phyloP scores from a whole-genome alignment of 108 stramenopile genomes.

The Pseudonitzschia pungens region DNA sequence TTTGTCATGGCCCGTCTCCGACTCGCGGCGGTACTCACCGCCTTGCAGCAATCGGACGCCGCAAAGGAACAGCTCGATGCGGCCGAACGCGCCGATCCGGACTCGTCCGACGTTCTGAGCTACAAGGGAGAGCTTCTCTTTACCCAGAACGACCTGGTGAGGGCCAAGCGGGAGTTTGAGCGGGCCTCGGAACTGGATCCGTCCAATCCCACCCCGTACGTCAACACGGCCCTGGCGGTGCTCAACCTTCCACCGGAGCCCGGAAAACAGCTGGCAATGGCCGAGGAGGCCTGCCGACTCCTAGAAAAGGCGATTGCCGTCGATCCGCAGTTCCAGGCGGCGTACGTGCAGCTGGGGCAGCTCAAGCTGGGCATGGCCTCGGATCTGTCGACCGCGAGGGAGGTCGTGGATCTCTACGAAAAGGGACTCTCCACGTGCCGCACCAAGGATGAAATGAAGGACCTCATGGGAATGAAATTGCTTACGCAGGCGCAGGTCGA shows the following conservation, averaged over 20 bases:
- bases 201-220: conserved; percentile 86
- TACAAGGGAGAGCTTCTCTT: conserved; percentile 87
- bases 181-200: conserved; percentile 80
- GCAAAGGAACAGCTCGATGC: conserved; percentile 72
- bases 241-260: conserved; percentile 72
- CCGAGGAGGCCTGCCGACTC: conserved; percentile 58
- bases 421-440: conserved; percentile 76
- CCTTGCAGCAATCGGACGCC: conserved; percentile 64
- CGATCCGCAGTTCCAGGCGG: conserved; percentile 89
- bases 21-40: conserved; percentile 79
- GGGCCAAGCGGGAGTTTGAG: conserved; percentile 76
- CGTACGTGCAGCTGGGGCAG: conserved; percentile 89
- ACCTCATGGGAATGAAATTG: conserved; percentile 84
- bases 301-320: conserved; percentile 81
- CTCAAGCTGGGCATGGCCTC: conserved; percentile 86
- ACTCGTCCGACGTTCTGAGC: conserved; percentile 85
- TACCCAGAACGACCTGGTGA: conserved; percentile 65
- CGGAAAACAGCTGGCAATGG: conserved; percentile 69
- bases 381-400: conserved; percentile 62
- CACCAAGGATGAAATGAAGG: conserved; percentile 85
- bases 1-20: conserved; percentile 82
- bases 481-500: conserved; percentile 87
- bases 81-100: conserved; percentile 66
- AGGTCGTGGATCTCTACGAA: conserved; percentile 84
- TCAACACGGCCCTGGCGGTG: conserved; percentile 84